Base-by-base conservation (phyloP, 2,329 filamentous ascomycete genomes). In the Chlorencoelia australis region DNA sequence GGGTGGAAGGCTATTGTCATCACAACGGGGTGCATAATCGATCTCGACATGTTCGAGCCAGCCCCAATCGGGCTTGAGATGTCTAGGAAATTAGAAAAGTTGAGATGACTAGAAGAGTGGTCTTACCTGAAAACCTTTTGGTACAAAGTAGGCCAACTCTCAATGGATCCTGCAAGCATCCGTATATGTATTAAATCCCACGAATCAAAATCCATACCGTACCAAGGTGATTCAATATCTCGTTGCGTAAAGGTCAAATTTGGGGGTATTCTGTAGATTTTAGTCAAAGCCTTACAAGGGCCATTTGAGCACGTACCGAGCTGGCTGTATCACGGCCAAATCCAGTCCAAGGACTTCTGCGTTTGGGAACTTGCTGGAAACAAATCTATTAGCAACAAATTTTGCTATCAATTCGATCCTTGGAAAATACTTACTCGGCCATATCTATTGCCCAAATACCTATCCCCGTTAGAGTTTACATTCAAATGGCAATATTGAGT, bases 401-500 rank as follows among this genome's bases (percentile, higher is more conserved):
- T 3, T 10, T 7, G 19, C 11, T 11, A 24, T 11, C 21, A 7
- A 24, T 7, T 24, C 7, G 7, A 7, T 24, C 21, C 21, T 24
- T 24, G 7, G 7, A 7, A 7, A 24, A 36, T 51, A 62, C 75
- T 63, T 65, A 85, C 72, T 82, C 78, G 44, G 82, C 82, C 62
- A 94, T 81, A 48, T 89, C 82, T 50, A 93, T 83, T 26, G 82
- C 75, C 89, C 89, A 96, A 43, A 94, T 89, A 25, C 86, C 87
- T 1, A 86, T 94, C 13, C 88, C 89, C 45, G 82, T 88, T n/a
- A n/a, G n/a, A n/a, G n/a, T n/a, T n/a, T n/a, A n/a, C n/a, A n/a
- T n/a, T n/a, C n/a, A n/a, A n/a, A n/a, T n/a, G n/a, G n/a, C n/a
- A n/a, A n/a, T n/a, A n/a, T n/a, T n/a, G n/a, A n/a, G n/a, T n/a